Base-by-base conservation (phyloP, 2,329 filamentous ascomycete species). In the Verticillium longisporum region DNA sequence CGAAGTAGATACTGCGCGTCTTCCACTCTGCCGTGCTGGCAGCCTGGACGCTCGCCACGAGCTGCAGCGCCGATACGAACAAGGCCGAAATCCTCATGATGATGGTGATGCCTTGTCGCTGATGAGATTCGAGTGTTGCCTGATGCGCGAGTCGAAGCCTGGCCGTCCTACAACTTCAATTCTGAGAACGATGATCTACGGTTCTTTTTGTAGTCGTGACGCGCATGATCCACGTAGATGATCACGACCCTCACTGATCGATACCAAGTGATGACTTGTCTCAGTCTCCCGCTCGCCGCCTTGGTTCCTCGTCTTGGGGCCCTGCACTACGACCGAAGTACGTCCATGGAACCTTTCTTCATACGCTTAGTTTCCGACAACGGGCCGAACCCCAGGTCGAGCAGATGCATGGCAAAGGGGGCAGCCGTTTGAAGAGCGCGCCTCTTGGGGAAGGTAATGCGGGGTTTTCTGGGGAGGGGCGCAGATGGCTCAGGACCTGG, bases 1-100 rank as follows among this genome's bases (percentile, higher is more conserved):
- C 78, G 72, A 85, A 83, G 69, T 86, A 86, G 60, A 86, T 84
- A 55, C 80, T 83, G 60, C 79, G 78, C 32, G 76, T 74, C 67
- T 81, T 82, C 83, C 82, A 85, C 37, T 75, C 69, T 5, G 64
- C 70, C n/a, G 70, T 55, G 57, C 34, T 45, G 31, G 57, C 57
- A n/a, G 41, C 57, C 38, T 54, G 32, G 15, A 32, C 26, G n/a
- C 33, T 21, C 26, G 54, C 13, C 13, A 34, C 26, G 54, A 55
- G 54, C 54, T 34, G 32, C 32, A 55, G 54, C 26, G 26, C 9
- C 9, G 54, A 32, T 13, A 34, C 54, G 54, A 55, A 55, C 26
- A 55, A 50, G 9, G 45, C 21, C 7, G 45, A 50, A 18, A 50
- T 21, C 45, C 45, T 50, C 45, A 50, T 50, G n/a, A 18, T 50